Conservation (phyloP, 2,329 filamentous ascomycete species). For the Fusarium paranaense region DNA sequence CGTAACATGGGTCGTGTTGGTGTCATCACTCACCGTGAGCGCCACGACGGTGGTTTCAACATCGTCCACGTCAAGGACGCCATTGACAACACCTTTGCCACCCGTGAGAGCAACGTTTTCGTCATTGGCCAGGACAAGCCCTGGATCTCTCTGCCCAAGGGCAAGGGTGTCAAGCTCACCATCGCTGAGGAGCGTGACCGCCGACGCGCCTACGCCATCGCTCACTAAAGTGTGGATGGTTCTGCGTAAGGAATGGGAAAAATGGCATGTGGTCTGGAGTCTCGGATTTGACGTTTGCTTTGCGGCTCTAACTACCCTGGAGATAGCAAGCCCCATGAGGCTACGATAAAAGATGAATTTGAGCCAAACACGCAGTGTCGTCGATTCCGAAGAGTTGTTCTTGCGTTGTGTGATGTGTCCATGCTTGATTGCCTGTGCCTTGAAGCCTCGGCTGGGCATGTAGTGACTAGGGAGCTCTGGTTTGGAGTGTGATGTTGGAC, state of each 20-base stretch:
- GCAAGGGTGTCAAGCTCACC: conserved; percentile 99
- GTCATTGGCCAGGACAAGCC: conserved; percentile 99
- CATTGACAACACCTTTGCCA: conserved; percentile 99
- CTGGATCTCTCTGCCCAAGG: conserved; percentile 99
- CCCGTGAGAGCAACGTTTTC: conserved; percentile 99
- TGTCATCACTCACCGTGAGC: conserved; percentile 99
- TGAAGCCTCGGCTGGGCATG: neutral
- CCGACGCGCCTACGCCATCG: conserved; percentile 76
- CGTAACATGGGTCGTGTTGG: conserved; percentile 99
- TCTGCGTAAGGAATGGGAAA: conserved; percentile 41
- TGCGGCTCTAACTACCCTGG: conserved; percentile 46
- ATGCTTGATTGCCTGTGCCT: neutral
- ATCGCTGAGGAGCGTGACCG: conserved; percentile 99
- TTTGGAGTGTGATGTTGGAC: neutral
- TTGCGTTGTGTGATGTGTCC: neutral
- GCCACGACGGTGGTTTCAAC: conserved; percentile 99
- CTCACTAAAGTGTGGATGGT: conserved; percentile 58
- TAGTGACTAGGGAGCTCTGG: neutral
- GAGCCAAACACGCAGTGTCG: conserved; percentile 46
- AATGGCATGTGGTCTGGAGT: conserved; percentile 55
- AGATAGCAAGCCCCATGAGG: conserved; percentile 52
- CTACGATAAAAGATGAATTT: conserved; percentile 54
- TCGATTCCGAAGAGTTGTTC: conserved; percentile 34
- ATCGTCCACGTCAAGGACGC: conserved; percentile 99
- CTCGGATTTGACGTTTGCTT: conserved; percentile 55